phyloP scores from a whole-genome alignment of 2,329 filamentous ascomycete genomes.

The Hymenoscyphus linearis region DNA sequence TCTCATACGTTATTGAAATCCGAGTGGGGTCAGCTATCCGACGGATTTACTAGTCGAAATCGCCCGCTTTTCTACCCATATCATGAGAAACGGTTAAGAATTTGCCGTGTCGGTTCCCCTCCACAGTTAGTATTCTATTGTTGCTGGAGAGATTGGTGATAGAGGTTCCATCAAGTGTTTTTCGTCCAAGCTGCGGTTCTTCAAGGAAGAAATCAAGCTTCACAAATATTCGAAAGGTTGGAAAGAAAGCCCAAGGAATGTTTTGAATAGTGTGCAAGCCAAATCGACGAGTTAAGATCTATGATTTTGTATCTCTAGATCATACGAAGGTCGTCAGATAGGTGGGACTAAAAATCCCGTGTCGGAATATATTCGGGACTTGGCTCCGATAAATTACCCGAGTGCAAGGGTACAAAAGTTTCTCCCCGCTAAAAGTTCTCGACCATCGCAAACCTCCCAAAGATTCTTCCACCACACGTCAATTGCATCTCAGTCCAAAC shows the following conservation, averaged over 20 bases:
- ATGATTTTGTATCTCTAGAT: too few species aligned
- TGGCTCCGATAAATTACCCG: not conserved
- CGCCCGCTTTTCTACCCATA: not conserved
- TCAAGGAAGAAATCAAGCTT: not conserved
- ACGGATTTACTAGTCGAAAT: not conserved
- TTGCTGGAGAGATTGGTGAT: not conserved
- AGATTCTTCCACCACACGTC: not conserved
- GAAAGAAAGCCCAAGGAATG: slow-evolving; percentile 52
- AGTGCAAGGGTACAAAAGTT: not conserved
- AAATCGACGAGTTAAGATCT: too few species aligned
- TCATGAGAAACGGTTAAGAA: not conserved
- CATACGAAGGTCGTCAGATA: too few species aligned
- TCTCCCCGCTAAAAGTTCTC: not conserved
- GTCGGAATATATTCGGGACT: not conserved
- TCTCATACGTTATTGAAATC: not conserved
- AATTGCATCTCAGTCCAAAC: not conserved
- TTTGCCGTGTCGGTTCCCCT: too few species aligned
- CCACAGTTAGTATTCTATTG: not conserved
- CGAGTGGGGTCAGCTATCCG: not conserved
- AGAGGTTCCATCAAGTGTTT: not conserved
- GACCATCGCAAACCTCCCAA: not conserved
- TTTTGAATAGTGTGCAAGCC: slow-evolving; percentile 39
- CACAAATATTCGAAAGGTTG: too few species aligned
- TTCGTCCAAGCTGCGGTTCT: not conserved
- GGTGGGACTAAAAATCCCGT: too few species aligned